Evolutionary conservation across 495 filamentous ascomycete species (phyloP).

Genomic region (Neurospora sp.): DNA sequence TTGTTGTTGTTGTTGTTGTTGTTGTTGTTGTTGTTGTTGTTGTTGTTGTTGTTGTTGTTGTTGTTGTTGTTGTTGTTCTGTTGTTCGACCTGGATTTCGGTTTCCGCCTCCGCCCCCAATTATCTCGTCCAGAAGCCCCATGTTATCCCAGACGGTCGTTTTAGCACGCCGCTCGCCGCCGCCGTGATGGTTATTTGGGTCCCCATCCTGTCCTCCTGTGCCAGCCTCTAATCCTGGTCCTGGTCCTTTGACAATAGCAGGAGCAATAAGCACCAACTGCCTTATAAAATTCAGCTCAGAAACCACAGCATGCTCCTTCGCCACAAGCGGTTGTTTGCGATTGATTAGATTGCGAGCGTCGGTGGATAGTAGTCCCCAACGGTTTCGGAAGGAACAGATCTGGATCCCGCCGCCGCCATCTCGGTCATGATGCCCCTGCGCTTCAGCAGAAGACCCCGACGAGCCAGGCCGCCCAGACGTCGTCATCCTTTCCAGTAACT

Average conservation of each 20-base stretch:
- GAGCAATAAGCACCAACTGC: conserved; percentile 42
- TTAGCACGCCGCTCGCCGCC: conserved; percentile 48
- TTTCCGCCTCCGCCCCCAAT: conserved; percentile 2
- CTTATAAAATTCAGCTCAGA: conserved; percentile 43
- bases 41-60: neutral
- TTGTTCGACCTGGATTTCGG: neutral
- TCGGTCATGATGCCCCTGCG: no score
- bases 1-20: neutral
- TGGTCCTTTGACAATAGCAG: conserved; percentile 28
- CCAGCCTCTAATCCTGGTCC: neutral
- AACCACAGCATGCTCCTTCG: conserved; percentile 7
- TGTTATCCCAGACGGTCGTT: conserved; percentile 41
- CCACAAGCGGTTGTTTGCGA: conserved; percentile 6
- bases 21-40: neutral
- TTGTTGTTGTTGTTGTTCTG: neutral
- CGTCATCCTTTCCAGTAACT: conserved; percentile 6
- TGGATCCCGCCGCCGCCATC: neutral
- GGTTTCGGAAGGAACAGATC: neutral
- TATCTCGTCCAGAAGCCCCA: conserved; percentile 45
- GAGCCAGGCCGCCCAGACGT: neutral
- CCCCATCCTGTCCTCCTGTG: neutral
- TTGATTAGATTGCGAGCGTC: neutral
- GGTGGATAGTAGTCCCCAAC: neutral
- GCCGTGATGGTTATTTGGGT: conserved; percentile 19
- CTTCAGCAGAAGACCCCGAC: no score